These are phyloP conservation scores for Alternaria consortialis DNA, from an alignment of 2,329 filamentous ascomycete species.

Conservation along the genomic window DNA sequence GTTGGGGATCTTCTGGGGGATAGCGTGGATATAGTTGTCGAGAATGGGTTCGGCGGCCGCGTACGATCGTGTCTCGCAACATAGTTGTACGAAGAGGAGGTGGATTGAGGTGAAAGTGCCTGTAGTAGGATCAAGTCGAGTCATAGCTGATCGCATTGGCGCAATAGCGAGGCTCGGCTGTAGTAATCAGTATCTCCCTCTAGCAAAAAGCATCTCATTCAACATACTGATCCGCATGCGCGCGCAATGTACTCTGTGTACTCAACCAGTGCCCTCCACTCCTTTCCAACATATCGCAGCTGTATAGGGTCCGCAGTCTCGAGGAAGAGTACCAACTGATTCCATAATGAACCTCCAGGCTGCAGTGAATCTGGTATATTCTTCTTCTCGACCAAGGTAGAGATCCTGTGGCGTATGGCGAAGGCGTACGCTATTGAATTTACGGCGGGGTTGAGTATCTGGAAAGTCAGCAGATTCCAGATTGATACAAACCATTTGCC, in stretches of 20 bases:
- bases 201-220: not conserved
- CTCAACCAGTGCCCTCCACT: conserved; percentile 58
- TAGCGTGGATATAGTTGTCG: conserved; percentile 72
- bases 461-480: conserved; percentile 15
- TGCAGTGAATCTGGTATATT: conserved; percentile 51
- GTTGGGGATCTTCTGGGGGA: conserved; percentile 58
- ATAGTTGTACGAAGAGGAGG: conserved; percentile 65
- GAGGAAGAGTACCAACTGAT: conserved; percentile 58
- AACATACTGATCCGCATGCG: conserved; percentile 43
- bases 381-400: conserved; percentile 48
- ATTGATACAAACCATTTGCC: not conserved
- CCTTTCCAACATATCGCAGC: conserved; percentile 62
- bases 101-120: conserved; percentile 73
- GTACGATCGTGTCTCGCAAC: conserved; percentile 63
- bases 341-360: conserved; percentile 60
- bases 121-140: conserved; percentile 71
- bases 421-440: conserved; percentile 69
- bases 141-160: conserved; percentile 62
- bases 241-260: conserved; percentile 47
- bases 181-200: conserved; percentile 7
- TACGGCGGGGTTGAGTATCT: conserved; percentile 63
- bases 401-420: conserved; percentile 61
- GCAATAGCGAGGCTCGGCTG: conserved; percentile 50
- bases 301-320: conserved; percentile 63
- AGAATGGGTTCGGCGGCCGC: conserved; percentile 68